phyloP scores from a whole-genome alignment of 139 green algal genomes.

The Zygnema cylindricum region DNA sequence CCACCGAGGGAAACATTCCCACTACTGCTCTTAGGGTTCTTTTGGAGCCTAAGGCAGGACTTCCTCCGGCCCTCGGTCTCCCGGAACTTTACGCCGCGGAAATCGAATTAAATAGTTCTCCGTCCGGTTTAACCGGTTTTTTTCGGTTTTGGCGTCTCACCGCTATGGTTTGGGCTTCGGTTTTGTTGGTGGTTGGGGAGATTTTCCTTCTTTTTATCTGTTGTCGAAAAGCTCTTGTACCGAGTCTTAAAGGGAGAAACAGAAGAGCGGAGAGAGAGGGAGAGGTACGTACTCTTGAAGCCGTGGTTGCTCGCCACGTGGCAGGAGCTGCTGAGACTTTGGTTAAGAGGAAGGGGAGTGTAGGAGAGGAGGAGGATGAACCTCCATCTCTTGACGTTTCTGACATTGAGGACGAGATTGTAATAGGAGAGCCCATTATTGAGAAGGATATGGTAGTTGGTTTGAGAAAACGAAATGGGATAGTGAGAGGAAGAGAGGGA shows the following conservation, averaged over 20 bases:
- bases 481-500: background rate
- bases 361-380: background rate
- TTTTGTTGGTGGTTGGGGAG: background rate
- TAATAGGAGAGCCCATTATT: background rate
- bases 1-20: background rate
- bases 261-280: too few species aligned
- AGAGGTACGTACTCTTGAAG: background rate
- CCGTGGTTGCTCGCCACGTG: background rate
- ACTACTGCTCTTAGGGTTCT: slow-evolving; percentile 7
- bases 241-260: too few species aligned
- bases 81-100: slow-evolving; percentile 32
- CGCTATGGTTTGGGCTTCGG: background rate
- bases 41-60: slow-evolving; percentile 25
- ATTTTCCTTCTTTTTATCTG: background rate
- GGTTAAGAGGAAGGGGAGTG: background rate
- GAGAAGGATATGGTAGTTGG: background rate
- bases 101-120: background rate
- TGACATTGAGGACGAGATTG: background rate
- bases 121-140: background rate
- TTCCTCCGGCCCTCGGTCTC: background rate
- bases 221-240: background rate
- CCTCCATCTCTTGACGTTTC: background rate
- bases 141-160: background rate
- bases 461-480: background rate
- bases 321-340: background rate